These are phyloP conservation scores for Blastocystis hominis DNA, from an alignment of 352 stramenopile genomes.

Conservation along the genomic window DNA sequence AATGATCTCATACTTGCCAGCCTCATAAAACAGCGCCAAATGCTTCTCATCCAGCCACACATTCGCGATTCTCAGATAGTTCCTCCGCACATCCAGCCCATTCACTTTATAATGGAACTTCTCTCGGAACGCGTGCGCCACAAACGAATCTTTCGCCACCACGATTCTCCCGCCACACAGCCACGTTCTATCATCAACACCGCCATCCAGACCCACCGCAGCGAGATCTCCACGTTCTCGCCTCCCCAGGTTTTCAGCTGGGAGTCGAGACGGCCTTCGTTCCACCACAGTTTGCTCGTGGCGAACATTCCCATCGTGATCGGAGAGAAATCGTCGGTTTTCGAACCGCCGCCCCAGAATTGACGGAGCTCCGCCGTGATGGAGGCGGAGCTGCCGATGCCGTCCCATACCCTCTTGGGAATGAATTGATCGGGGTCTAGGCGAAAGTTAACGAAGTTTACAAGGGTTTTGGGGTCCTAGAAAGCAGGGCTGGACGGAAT, in stretches of 20 bases:
- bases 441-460: constrained; percentile 44
- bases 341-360: constrained; percentile 41
- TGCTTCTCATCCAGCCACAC: constrained; percentile 41
- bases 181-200: constrained; percentile 9
- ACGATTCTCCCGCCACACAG: constrained; percentile 35
- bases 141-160: constrained; percentile 12
- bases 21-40: neutral
- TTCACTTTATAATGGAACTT: constrained; percentile 35
- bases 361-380: constrained; percentile 21
- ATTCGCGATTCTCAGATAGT: constrained; percentile 35
- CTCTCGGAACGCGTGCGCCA: neutral
- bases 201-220: neutral
- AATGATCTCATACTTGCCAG: neutral
- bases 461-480: neutral
- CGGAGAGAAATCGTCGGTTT: neutral
- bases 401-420: neutral
- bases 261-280: neutral
- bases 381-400: constrained; percentile 17
- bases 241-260: constrained; percentile 14
- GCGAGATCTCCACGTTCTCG: constrained; percentile 54
- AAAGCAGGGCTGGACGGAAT: neutral
- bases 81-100: neutral
- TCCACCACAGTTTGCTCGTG: constrained; percentile 42
- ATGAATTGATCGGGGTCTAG: neutral
- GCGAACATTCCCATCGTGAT: constrained; percentile 57